These are phyloP conservation scores for Elaeis guineensis DNA, from an alignment of 176 grass and related monocot genomes.

Conservation along the genomic window DNA sequence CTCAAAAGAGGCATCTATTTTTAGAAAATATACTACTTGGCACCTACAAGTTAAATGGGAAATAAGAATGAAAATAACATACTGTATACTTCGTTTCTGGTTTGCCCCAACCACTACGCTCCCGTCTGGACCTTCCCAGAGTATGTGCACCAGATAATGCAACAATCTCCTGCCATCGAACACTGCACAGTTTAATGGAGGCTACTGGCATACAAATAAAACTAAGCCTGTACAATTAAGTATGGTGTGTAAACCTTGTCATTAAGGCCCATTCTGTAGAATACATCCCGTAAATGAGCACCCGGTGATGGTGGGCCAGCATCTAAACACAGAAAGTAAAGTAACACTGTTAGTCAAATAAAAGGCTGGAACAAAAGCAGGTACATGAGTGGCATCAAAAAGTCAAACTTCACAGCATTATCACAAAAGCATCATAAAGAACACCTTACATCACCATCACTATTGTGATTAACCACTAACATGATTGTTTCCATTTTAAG, in stretches of 20 bases:
- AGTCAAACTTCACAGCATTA: neutral
- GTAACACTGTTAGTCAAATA: slow-evolving; percentile 1
- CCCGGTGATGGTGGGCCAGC: slow-evolving; percentile 77
- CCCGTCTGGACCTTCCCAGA: slow-evolving; percentile 81
- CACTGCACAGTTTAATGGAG: slow-evolving; percentile 20
- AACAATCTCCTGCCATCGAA: slow-evolving; percentile 75
- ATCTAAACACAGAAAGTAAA: slow-evolving; percentile 32
- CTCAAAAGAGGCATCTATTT: too few relatives aligned
- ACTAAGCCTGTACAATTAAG: neutral
- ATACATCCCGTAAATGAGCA: slow-evolving; percentile 77
- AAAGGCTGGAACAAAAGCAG: neutral
- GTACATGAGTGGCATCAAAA: neutral
- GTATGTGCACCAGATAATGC: slow-evolving; percentile 96
- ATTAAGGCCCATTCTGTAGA: slow-evolving; percentile 97
- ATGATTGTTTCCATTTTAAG: too few relatives aligned
- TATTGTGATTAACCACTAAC: too few relatives aligned
- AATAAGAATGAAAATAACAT: slow-evolving; percentile 39
- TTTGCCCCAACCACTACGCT: slow-evolving; percentile 96
- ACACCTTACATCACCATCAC: too few relatives aligned
- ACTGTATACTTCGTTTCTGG: slow-evolving; percentile 95
- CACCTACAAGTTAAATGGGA: neutral
- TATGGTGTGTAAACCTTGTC: slow-evolving; percentile 54
- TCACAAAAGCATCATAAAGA: neutral
- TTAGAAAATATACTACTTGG: too few relatives aligned
- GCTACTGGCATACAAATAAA: neutral